phyloP scores from a whole-genome alignment of 148 eudicot genomes.

The Persicaria tinctoria region DNA sequence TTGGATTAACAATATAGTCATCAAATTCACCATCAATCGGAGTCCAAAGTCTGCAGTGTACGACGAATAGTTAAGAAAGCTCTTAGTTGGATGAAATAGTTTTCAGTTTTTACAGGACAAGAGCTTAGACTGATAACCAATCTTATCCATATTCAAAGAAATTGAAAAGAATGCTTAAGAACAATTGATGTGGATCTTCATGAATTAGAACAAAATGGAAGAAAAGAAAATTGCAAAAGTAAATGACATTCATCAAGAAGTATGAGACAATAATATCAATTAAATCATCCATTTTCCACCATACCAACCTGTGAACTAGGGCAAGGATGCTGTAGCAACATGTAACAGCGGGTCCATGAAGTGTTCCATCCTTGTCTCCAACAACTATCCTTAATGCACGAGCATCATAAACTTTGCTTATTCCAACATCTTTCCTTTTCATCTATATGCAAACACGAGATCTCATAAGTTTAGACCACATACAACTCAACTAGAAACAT shows the following conservation, averaged over 20 bases:
- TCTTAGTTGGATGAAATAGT: background rate
- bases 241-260: no score
- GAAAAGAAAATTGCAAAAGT: no score
- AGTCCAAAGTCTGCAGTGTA: constrained; percentile 70
- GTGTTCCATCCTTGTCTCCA: constrained; percentile 86
- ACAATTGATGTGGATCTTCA: background rate
- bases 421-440: constrained; percentile 82
- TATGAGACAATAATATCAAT: background rate
- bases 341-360: constrained; percentile 84
- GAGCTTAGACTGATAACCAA: background rate
- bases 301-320: constrained; percentile 60
- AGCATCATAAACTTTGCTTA: constrained; percentile 75
- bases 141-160: background rate
- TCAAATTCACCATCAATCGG: constrained; percentile 93
- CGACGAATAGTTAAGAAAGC: constrained; percentile 9
- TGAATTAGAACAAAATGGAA: background rate
- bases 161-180: background rate
- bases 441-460: constrained; percentile 35
- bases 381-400: constrained; percentile 87
- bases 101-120: background rate
- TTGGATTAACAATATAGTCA: constrained; percentile 92
- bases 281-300: background rate
- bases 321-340: constrained; percentile 82
- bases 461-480: background rate
- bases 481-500: background rate